phyloP scores from a whole-genome alignment of 768 basidiomycete genomes.

The Gelatoporia subvermispora region DNA sequence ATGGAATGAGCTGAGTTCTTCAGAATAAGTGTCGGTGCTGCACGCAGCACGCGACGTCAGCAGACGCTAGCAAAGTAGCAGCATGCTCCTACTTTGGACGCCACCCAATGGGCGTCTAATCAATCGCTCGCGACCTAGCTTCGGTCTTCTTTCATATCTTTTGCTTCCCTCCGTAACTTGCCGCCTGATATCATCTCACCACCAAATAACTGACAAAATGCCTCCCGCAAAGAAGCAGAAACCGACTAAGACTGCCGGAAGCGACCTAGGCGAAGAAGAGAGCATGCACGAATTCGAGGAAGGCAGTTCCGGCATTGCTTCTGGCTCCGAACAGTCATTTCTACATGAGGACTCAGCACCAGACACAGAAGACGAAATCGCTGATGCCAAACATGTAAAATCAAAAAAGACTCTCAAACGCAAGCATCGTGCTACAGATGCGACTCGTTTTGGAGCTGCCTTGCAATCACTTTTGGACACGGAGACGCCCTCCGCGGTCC shows the following conservation, averaged over 20 bases:
- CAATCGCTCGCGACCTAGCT: background rate
- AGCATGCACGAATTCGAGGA: slow-evolving; percentile 20
- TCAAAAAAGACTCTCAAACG: slow-evolving; percentile 79
- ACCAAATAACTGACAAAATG: slow-evolving; percentile 29
- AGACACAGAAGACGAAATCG: slow-evolving; percentile 66
- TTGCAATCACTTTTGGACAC: slow-evolving; percentile 71
- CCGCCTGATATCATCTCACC: background rate
- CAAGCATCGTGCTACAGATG: slow-evolving; percentile 74
- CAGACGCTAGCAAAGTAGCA: too few species aligned
- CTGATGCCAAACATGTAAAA: slow-evolving; percentile 48
- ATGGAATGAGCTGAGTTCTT: background rate
- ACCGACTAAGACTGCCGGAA: slow-evolving; percentile 24
- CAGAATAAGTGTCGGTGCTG: background rate
- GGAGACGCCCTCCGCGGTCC: slow-evolving; percentile 61
- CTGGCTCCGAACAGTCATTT: slow-evolving; percentile 3
- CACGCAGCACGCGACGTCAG: too few species aligned
- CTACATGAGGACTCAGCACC: slow-evolving; percentile 13
- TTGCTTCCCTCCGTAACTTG: background rate
- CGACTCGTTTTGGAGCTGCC: slow-evolving; percentile 69
- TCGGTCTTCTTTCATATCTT: background rate
- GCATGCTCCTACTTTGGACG: too few species aligned
- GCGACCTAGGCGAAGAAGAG: slow-evolving; percentile 20
- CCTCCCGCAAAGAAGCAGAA: slow-evolving; percentile 51
- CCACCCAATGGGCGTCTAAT: slow-evolving; percentile 4
- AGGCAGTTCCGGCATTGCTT: slow-evolving; percentile 8